Base-by-base conservation (phyloP, 2,329 filamentous ascomycete genomes). In the Aspergillus fischeri region DNA sequence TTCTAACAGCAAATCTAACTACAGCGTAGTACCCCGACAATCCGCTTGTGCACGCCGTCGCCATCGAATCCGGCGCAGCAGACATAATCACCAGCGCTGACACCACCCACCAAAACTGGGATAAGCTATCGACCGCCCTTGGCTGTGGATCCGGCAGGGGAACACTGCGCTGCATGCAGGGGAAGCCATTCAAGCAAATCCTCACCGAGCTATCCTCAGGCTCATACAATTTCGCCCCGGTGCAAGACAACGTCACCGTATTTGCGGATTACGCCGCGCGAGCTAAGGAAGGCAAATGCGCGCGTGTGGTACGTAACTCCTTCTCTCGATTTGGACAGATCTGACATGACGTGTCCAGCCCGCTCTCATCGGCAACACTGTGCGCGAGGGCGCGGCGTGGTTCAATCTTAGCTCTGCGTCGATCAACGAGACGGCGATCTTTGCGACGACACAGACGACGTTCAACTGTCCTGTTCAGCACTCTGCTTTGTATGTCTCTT, bases 61-160 rank as follows among this genome's bases (percentile, higher is more conserved):
- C 53, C 29, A 49, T 61, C 25, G 53, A 59, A n/a, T 59, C 59
- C 1, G 59, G 59, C 3, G 56, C 54, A n/a, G 57, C 49, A 49
- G 21, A 38, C 49, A 44, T 49, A 48, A 10, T 41, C 51, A 20
- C 42, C 44, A 20, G 17, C 44, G 8, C 21, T 4, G 20, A 14
- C 14, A 4, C 5, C 0, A 3, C 25, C 14, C 35, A 51, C 17
- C 28, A 54, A 21, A 56, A 59, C 17, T 60, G 59, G 59, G 49
- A 58, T 11, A 28, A 51, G 9, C 42, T 59, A n/a, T 56, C 56
- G 4, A 51, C 17, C 29, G 51, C 42, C 14, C 7, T 60, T 35
- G 53, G 56, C 11, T 60, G 59, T 11, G 53, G 51, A 5, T 21
- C 49, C 2, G 59, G 42, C 6, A 5, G 9, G 1, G 11, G 35